A percentile compares a stretch with the other conserved stretches of the same genome.
phyloP scores from a whole-genome alignment of 495 filamentous ascomycete genomes.

The Neurospora sp. region DNA sequence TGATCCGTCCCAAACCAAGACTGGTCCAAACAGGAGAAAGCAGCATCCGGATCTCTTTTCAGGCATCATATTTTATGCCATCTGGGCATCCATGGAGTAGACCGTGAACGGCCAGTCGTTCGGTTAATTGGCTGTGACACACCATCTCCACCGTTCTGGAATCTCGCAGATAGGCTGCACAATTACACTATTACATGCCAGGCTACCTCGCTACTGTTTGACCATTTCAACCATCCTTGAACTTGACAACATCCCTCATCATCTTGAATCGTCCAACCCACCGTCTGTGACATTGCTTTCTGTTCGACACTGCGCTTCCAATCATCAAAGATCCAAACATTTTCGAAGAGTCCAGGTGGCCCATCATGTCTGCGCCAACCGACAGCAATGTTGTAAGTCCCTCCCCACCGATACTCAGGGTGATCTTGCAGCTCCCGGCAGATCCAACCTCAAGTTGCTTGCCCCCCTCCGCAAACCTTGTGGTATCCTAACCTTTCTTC shows the following conservation, averaged over 20 bases:
- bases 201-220: not conserved
- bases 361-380: constrained; percentile 32
- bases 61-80: not conserved
- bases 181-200: not conserved
- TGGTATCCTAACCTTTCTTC: constrained; percentile 1
- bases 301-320: not conserved
- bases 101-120: not conserved
- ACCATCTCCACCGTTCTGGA: not conserved
- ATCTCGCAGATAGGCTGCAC: not conserved
- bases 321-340: not conserved
- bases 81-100: not conserved
- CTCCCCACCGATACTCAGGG: not conserved
- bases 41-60: not conserved
- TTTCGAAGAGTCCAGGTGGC: not conserved
- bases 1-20: not conserved
- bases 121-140: not conserved
- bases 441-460: not conserved
- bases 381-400: constrained; percentile 26
- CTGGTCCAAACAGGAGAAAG: not conserved
- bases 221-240: not conserved
- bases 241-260: not conserved
- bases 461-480: not conserved
- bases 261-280: not conserved
- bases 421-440: not conserved
- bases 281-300: not conserved